Percentiles rank a stretch among this genome's conserved stretches.
Conservation (phyloP, 2,329 filamentous ascomycete genomes). For the Bisporella sp. region DNA sequence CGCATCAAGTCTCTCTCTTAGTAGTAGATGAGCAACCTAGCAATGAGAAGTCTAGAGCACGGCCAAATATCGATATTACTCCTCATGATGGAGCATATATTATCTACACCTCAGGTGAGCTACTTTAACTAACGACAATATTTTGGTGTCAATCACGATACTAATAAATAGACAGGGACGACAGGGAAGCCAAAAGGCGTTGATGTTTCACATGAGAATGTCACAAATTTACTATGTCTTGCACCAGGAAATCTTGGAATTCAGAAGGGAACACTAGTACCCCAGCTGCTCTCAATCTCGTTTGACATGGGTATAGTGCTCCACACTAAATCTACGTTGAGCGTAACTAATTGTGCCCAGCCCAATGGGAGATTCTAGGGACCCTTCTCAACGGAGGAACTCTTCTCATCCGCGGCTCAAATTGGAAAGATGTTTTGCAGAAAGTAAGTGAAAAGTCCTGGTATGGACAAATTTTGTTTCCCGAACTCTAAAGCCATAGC, state of each 20-base stretch:
- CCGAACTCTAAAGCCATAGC: no score
- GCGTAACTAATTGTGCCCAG: conserved; percentile 25
- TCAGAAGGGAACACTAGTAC: conserved; percentile 41
- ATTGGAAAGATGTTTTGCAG: conserved; percentile 40
- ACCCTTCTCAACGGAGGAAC: conserved; percentile 52
- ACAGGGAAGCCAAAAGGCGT: conserved; percentile 87
- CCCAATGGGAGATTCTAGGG: conserved; percentile 53
- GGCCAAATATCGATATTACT: conserved; percentile 9
- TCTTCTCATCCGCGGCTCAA: conserved; percentile 42
- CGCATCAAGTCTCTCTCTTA: conserved; percentile 5
- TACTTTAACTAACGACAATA: conserved; percentile 20
- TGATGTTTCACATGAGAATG: conserved; percentile 47
- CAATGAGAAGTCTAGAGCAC: not conserved
- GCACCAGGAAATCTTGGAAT: conserved; percentile 46
- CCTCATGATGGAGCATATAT: conserved; percentile 14
- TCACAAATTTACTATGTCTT: conserved; percentile 45
- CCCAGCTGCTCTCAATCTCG: conserved; percentile 48
- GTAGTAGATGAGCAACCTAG: conserved; percentile 7
- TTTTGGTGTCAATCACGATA: conserved; percentile 33
- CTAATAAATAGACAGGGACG: conserved; percentile 30
- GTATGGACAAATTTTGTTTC: no score
- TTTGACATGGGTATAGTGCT: conserved; percentile 51
- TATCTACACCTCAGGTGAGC: conserved; percentile 19
- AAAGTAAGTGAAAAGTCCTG: conserved; percentile 29
- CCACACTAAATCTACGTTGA: not conserved